These are phyloP conservation scores for Brassica carinata DNA, from an alignment of 345 rosid species.

Conservation along the genomic window DNA sequence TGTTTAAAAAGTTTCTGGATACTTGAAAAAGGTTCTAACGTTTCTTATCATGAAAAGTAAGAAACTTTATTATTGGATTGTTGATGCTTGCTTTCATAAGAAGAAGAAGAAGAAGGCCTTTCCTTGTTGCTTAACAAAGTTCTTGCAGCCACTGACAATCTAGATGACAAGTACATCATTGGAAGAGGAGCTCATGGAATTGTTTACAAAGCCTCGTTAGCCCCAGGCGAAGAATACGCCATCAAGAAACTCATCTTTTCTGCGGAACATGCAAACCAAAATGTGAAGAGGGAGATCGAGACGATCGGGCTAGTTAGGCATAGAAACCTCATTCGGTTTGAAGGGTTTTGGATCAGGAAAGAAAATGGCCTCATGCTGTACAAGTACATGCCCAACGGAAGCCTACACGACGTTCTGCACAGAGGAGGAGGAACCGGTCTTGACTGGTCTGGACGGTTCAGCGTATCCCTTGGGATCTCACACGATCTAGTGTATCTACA, in stretches of 20 bases:
- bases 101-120: conserved; percentile 43
- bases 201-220: conserved; percentile 65
- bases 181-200: conserved; percentile 82
- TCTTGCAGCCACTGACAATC: conserved; percentile 54
- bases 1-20: too few species aligned
- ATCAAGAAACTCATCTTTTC: conserved; percentile 58
- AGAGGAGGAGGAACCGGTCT: conserved; percentile 36
- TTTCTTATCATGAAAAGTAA: too few species aligned
- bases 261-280: conserved; percentile 44
- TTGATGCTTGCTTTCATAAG: too few species aligned
- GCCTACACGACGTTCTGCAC: conserved; percentile 65
- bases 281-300: conserved; percentile 67
- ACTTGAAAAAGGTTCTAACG: too few species aligned
- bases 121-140: conserved; percentile 60
- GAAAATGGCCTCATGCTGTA: conserved; percentile 70
- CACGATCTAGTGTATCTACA: conserved; percentile 83
- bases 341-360: conserved; percentile 69
- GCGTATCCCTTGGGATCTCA: conserved; percentile 66
- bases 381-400: conserved; percentile 74
- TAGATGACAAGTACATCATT: conserved; percentile 38
- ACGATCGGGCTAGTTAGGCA: conserved; percentile 69
- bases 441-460: conserved; percentile 66
- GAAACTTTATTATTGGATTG: too few species aligned
- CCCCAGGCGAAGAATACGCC: conserved; percentile 52
- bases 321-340: conserved; percentile 69